Evolutionary conservation across 106 monocot genomes (phyloP).

Genomic region (Cymbidium sinense): DNA sequence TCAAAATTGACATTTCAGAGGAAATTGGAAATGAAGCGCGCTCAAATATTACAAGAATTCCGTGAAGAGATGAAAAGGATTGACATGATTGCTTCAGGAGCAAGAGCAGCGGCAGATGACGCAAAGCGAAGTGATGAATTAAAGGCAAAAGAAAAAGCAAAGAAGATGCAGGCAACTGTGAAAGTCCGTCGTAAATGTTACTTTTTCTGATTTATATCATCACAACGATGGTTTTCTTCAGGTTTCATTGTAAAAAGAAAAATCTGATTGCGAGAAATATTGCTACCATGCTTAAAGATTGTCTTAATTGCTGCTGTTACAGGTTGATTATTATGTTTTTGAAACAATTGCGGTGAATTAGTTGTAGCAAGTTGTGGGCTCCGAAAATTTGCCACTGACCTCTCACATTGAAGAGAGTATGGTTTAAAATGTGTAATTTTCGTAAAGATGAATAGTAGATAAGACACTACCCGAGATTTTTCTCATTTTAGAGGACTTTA

Average conservation of each 20-base stretch:
- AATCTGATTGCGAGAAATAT: background rate
- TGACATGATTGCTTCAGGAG: constrained; percentile 38
- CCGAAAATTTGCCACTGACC: too few relatives aligned
- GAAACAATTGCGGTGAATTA: too few relatives aligned
- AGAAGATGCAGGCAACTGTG: constrained; percentile 13
- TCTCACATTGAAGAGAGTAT: too few relatives aligned
- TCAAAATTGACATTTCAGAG: constrained; percentile 37
- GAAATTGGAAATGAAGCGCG: constrained; percentile 27
- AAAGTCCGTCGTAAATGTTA: constrained; percentile 18
- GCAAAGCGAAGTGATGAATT: constrained; percentile 26
- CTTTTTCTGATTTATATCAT: constrained; percentile 24
- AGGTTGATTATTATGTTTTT: too few relatives aligned
- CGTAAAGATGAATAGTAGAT: too few relatives aligned
- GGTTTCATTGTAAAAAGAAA: background rate
- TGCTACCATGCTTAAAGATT: too few relatives aligned
- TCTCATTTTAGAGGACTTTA: too few relatives aligned
- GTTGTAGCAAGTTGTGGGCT: too few relatives aligned
- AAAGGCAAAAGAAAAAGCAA: constrained; percentile 28
- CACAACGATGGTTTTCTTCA: background rate
- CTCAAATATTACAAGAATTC: constrained; percentile 33
- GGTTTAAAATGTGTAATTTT: too few relatives aligned
- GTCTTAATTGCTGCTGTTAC: too few relatives aligned
- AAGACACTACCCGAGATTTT: too few relatives aligned
- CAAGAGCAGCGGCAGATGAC: constrained; percentile 27
- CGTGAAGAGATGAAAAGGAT: constrained; percentile 42